A percentile compares a stretch with the other conserved stretches of the same genome.
Conservation (phyloP, 148 eudicot species). For the Pouteria glomerata region DNA sequence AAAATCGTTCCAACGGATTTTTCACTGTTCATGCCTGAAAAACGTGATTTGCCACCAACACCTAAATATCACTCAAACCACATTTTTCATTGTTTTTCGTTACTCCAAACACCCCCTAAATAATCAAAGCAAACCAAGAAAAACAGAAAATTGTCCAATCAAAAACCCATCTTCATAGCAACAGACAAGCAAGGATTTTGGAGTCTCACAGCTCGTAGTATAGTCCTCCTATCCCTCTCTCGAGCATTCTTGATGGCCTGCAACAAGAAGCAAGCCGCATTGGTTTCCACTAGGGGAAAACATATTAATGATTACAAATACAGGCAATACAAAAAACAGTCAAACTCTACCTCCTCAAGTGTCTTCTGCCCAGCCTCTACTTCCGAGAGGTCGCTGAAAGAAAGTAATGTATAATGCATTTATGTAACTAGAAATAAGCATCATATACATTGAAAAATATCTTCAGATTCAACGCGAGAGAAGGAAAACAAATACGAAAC, state of each 20-base stretch:
- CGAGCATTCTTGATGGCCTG: constrained; percentile 96
- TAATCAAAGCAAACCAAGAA: neutral
- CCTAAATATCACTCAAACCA: too few relatives aligned
- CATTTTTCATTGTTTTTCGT: too few relatives aligned
- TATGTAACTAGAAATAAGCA: neutral
- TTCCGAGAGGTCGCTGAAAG: constrained; percentile 53
- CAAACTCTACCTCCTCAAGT: constrained; percentile 71
- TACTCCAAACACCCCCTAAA: neutral
- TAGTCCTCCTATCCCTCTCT: constrained; percentile 79
- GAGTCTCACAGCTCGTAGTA: constrained; percentile 74
- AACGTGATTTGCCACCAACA: too few relatives aligned
- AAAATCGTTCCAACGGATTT: too few relatives aligned
- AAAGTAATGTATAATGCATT: neutral
- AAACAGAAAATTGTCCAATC: neutral
- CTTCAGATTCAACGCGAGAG: neutral
- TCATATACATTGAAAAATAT: neutral
- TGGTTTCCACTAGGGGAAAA: neutral
- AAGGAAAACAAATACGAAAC: constrained; percentile 17
- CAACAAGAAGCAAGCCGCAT: constrained; percentile 2
- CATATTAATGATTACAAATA: neutral
- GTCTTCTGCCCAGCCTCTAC: constrained; percentile 82
- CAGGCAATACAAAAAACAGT: neutral
- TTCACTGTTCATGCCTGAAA: too few relatives aligned
- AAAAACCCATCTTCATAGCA: neutral
- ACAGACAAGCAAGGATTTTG: neutral